phyloP scores from a whole-genome alignment of 2,329 filamentous ascomycete genomes.

The Penicillium sp. region DNA sequence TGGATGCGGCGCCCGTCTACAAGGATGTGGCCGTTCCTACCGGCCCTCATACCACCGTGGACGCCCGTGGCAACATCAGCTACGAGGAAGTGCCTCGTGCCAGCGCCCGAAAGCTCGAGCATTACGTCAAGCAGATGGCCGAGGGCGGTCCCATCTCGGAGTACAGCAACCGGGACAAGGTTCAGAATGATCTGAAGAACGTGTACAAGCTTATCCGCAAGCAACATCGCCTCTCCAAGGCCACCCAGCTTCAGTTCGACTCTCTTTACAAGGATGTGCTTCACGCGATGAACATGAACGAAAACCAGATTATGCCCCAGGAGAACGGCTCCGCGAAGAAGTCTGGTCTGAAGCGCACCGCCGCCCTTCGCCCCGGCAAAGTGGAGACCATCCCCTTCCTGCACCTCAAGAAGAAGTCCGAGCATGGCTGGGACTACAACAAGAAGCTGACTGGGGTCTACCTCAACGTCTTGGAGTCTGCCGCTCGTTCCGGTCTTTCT shows the following conservation, averaged over 20 bases:
- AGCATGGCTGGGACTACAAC: constrained; percentile 98
- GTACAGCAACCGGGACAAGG: constrained; percentile 96
- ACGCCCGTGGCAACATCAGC: constrained; percentile 83
- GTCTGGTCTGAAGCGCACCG: constrained; percentile 40
- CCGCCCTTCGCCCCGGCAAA: constrained; percentile 69
- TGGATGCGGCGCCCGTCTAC: constrained; percentile 78
- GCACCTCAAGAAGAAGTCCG: constrained; percentile 93
- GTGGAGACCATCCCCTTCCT: constrained; percentile 97
- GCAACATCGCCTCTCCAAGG: constrained; percentile 95
- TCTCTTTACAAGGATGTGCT: constrained; percentile 88
- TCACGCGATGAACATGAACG: constrained; percentile 93
- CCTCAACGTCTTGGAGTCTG: constrained; percentile 83
- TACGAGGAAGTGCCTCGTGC: constrained; percentile 82
- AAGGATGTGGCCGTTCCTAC: constrained; percentile 94
- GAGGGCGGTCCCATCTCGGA: constrained; percentile 97
- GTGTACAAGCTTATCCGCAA: constrained; percentile 99
- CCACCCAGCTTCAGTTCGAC: constrained; percentile 94
- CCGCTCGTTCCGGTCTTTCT: constrained; percentile 78
- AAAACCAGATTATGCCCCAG: constrained; percentile 90
- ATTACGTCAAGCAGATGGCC: constrained; percentile 98
- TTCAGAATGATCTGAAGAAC: constrained; percentile 87
- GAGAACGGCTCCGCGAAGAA: constrained; percentile 64
- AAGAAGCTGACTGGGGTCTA: constrained; percentile 95
- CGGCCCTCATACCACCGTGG: constrained; percentile 85
- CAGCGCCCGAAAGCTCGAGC: constrained; percentile 92